Base-by-base conservation (phyloP, 2,329 filamentous ascomycete genomes). In the Aspergillus brasiliensis region DNA sequence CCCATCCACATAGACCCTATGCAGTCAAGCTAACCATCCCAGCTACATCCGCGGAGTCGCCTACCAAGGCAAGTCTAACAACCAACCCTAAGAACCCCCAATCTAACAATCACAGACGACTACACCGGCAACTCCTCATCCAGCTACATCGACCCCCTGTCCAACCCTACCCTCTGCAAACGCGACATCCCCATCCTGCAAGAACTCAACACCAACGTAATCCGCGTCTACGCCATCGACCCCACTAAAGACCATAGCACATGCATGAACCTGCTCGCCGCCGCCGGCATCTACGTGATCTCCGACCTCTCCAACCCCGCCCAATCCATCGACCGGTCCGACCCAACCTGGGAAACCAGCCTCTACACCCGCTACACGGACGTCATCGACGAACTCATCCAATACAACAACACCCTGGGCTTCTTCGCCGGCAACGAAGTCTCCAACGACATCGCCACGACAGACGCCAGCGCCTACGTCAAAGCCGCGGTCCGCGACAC, bases 381-480 rank as follows among this genome's bases (percentile, higher is more conserved):
- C 17, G 94, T 98, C 61, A 81, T 98, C 61, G 92, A 97, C 72
- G 83, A 85, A 64, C 80, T 98, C 70, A 82, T 84, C 65, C 82
- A 90, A 73, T 98, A 96, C 83, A 84, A 86, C 77, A 98, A 99
- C 81, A 88, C 91, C 49, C 86, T 99, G 64, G 95, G 94, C 68
- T 98, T 97, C 88, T 97, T 98, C 76, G 93, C 93, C 66, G 95
- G 95, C 73, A 98, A 99, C 80, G 95, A 98, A 80, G 94, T 98
- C 63, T 90, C 92, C 67, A 96, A 97, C 82, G 85, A 88, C 70
- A 83, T 83, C 66, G 91, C 88, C 84, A 97, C 96, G 83, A 97
- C 93, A 31, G 81, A 85, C 60, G 91, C 94, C 51, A 94, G 91
- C 61, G 92, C 94, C 68, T 98, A 90, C 75, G 94, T 98, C 79